Conservation (phyloP, 2,329 filamentous ascomycete genomes). For the Penicillium digitatum region DNA sequence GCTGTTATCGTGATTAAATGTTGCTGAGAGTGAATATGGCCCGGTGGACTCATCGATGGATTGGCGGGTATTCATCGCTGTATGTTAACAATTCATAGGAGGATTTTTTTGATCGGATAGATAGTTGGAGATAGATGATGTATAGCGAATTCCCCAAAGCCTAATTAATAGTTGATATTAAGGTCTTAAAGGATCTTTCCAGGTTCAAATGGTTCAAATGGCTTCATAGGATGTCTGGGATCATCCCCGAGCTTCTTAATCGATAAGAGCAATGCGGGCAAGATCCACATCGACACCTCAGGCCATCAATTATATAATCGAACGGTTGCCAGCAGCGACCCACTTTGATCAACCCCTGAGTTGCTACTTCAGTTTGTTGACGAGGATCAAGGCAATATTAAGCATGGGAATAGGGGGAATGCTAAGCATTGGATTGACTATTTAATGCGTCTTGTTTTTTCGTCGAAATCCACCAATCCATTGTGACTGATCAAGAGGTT, state of each 20-base stretch:
- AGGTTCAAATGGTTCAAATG: not conserved
- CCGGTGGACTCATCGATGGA: conserved; percentile 73
- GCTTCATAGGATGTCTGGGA: not conserved
- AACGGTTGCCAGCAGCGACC: conserved; percentile 27
- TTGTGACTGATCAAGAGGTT: conserved; percentile 9
- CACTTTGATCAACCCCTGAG: conserved; percentile 27
- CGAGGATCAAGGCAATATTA: not conserved
- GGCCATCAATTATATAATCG: conserved; percentile 12
- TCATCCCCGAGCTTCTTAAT: not conserved
- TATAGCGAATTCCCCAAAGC: not conserved
- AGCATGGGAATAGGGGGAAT: not conserved
- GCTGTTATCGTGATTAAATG: conserved; percentile 79
- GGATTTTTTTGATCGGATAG: not conserved
- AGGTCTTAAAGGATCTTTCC: not conserved
- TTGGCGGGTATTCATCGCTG: conserved; percentile 79
- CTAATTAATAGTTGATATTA: not conserved
- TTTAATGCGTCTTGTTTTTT: not conserved
- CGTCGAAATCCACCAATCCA: not conserved
- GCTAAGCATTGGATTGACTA: not conserved
- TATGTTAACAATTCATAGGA: conserved; percentile 10
- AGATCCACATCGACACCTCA: conserved; percentile 19
- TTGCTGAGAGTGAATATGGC: conserved; percentile 72
- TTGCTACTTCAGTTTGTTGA: conserved; percentile 1
- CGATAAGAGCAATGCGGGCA: conserved; percentile 27
- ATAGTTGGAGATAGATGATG: not conserved